Evolutionary conservation across 106 monocot genomes (phyloP).

Genomic region (Acorus gramineus): DNA sequence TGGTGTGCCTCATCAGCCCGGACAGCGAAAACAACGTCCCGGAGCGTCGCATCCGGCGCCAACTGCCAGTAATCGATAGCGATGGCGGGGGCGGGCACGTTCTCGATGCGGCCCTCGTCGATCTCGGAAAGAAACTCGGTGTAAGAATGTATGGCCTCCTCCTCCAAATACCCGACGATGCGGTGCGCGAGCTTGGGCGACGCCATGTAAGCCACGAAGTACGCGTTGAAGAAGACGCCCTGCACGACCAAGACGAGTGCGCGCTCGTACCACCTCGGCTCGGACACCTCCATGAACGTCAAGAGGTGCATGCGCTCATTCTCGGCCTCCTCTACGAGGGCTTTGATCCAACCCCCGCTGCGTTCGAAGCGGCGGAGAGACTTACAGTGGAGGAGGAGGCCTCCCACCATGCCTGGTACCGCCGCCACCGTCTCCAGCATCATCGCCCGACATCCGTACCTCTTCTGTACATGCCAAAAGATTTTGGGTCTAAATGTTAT

Average conservation of each 20-base stretch:
- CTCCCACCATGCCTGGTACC: neutral
- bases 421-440: constrained; percentile 27
- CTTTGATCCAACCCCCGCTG: constrained; percentile 31
- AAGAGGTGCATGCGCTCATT: constrained; percentile 40
- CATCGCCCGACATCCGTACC: constrained; percentile 21
- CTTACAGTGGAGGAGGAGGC: constrained; percentile 27
- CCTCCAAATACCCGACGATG: constrained; percentile 32
- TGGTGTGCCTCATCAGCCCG: constrained; percentile 40
- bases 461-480: constrained; percentile 2
- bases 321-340: constrained; percentile 19
- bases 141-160: constrained; percentile 41
- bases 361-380: constrained; percentile 42
- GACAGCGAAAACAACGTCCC: constrained; percentile 24
- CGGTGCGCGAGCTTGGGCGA: constrained; percentile 41
- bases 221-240: constrained; percentile 36
- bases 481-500: too few relatives aligned
- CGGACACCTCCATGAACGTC: constrained; percentile 38
- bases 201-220: constrained; percentile 22
- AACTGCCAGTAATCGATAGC: constrained; percentile 38
- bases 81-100: constrained; percentile 32
- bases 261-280: constrained; percentile 35
- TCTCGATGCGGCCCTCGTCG: constrained; percentile 27
- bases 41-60: constrained; percentile 22
- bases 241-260: constrained; percentile 27
- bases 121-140: constrained; percentile 30